A percentile compares a stretch with the other conserved stretches of the same genome.
Evolutionary conservation across 306 rosid genomes (phyloP).

Genomic region (Citrullus colocynthis): DNA sequence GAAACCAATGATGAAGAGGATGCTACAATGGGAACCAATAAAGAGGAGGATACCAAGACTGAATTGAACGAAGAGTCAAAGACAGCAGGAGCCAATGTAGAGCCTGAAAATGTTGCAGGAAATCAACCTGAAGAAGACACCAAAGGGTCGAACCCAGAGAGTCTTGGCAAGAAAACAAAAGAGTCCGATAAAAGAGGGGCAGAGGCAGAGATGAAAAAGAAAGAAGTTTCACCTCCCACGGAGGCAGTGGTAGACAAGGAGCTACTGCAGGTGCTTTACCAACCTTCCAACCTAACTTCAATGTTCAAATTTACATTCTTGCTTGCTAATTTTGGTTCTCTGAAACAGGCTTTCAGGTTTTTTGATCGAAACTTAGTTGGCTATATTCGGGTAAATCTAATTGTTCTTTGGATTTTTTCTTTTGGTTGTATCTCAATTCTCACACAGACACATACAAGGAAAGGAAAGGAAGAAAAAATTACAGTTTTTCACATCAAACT

Average conservation of each 20-base stretch:
- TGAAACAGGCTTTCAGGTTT: constrained; percentile 79
- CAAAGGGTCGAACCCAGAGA: constrained; percentile 27
- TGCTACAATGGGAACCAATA: not conserved
- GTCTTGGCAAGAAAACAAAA: constrained; percentile 23
- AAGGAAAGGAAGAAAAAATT: not conserved
- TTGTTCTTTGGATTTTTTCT: not conserved
- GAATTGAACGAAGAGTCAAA: constrained; percentile 22
- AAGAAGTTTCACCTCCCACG: constrained; percentile 32
- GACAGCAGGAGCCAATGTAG: constrained; percentile 8
- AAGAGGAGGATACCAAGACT: constrained; percentile 1
- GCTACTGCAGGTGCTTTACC: constrained; percentile 54
- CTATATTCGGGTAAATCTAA: constrained; percentile 54
- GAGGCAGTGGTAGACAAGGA: constrained; percentile 62
- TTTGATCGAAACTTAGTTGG: constrained; percentile 79
- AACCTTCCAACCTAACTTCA: not conserved
- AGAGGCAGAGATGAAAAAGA: constrained; percentile 34
- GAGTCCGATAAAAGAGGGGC: constrained; percentile 32
- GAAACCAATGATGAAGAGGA: not conserved
- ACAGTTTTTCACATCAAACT: not conserved
- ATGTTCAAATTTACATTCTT: not conserved
- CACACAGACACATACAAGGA: not conserved
- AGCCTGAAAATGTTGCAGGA: constrained; percentile 26
- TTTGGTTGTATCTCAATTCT: not conserved
- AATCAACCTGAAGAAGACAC: constrained; percentile 22
- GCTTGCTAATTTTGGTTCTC: constrained; percentile 3